Evolutionary conservation across 805 yeast genomes (phyloP).

Genomic region (Kuraishia piskuri): DNA sequence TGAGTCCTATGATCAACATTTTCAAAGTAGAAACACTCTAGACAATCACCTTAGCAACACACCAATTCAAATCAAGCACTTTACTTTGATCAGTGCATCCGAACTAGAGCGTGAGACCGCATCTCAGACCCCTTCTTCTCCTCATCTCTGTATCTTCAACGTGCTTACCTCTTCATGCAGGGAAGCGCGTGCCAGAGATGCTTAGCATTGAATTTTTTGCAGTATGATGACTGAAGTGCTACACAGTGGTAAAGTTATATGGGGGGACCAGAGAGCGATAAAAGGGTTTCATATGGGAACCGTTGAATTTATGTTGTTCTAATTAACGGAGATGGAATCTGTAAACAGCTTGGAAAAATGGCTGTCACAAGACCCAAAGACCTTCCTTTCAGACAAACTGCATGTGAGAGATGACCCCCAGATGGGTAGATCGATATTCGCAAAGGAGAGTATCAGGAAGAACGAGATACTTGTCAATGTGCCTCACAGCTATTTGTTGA

Average conservation of each 20-base stretch:
- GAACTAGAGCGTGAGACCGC: too few species aligned
- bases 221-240: neutral
- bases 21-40: too few species aligned
- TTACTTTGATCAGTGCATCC: too few species aligned
- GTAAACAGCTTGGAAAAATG: neutral
- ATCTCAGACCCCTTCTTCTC: neutral
- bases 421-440: slow-evolving; percentile 60
- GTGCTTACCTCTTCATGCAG: neutral
- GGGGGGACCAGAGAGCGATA: too few species aligned
- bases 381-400: slow-evolving; percentile 30
- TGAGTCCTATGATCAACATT: slow-evolving; percentile 90
- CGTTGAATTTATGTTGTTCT: neutral
- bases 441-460: slow-evolving; percentile 25
- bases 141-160: slow-evolving; percentile 10
- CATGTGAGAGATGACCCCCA: slow-evolving; percentile 30
- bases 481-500: slow-evolving; percentile 50
- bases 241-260: too few species aligned
- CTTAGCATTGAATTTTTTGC: neutral
- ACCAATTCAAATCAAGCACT: too few species aligned
- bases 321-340: slow-evolving; percentile 5
- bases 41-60: too few species aligned
- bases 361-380: slow-evolving; percentile 5
- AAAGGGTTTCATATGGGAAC: too few species aligned
- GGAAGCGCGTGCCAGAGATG: neutral
- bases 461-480: slow-evolving; percentile 44